These are phyloP conservation scores for Citrullus mucosospermus DNA, from an alignment of 306 rosid genomes.

Conservation along the genomic window DNA sequence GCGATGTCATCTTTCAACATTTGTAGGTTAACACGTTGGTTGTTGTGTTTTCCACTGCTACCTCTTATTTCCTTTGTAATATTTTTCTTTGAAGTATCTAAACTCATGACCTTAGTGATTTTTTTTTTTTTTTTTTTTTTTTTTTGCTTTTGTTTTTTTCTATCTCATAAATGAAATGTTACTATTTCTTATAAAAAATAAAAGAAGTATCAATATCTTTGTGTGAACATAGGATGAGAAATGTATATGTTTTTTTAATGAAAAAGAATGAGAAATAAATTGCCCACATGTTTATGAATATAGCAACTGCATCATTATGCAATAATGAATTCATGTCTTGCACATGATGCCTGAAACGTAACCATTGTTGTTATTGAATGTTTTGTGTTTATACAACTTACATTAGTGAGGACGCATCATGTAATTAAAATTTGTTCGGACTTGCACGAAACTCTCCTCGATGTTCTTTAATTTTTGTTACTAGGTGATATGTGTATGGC, in stretches of 20 bases:
- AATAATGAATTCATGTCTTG: not conserved
- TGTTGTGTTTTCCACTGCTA: too few relatives aligned
- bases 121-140: too few relatives aligned
- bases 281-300: not conserved
- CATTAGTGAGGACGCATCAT: not conserved
- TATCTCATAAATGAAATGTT: too few relatives aligned
- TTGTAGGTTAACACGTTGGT: too few relatives aligned
- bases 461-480: not conserved
- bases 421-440: too few relatives aligned
- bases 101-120: too few relatives aligned
- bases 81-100: too few relatives aligned
- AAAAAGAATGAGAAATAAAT: not conserved
- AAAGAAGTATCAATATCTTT: not conserved
- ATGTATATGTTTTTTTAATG: too few relatives aligned
- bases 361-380: not conserved
- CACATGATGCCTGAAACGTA: not conserved
- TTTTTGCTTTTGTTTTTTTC: too few relatives aligned
- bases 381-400: not conserved
- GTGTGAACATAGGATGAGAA: not conserved
- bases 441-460: not conserved
- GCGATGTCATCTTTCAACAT: too few relatives aligned
- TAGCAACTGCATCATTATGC: not conserved
- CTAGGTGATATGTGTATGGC: not conserved
- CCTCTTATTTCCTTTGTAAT: too few relatives aligned
- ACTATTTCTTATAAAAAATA: too few relatives aligned